phyloP scores from a whole-genome alignment of 2,329 filamentous ascomycete species.

The Tolypocladium endophyticum region DNA sequence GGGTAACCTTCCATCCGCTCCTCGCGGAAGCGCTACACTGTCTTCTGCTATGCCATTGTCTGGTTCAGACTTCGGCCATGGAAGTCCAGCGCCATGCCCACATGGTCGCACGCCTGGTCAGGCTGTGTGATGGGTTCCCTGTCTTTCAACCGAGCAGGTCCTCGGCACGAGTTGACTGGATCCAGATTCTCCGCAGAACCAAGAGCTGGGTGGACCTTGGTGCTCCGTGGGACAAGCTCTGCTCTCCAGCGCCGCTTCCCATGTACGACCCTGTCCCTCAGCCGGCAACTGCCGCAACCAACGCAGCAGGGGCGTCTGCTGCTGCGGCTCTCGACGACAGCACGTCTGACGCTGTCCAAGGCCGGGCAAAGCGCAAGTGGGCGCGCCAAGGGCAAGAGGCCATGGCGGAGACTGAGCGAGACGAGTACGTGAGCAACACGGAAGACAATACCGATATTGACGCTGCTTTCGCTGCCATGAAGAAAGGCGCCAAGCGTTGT shows the following conservation, averaged over 20 bases:
- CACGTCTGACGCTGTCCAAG: background rate
- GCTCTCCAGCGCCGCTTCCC: constrained; percentile 47
- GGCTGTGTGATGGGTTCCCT: constrained; percentile 69
- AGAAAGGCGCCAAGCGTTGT: background rate
- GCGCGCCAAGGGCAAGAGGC: background rate
- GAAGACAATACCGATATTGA: background rate
- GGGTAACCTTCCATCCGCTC: constrained; percentile 64
- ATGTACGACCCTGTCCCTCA: constrained; percentile 7
- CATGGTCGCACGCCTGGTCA: constrained; percentile 66
- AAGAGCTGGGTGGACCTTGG: constrained; percentile 60
- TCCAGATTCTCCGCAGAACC: constrained; percentile 57
- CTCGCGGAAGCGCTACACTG: constrained; percentile 70
- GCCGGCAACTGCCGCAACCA: constrained; percentile 7
- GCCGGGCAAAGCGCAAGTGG: background rate
- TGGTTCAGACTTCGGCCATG: constrained; percentile 67
- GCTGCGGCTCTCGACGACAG: constrained; percentile 12
- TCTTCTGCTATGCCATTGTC: constrained; percentile 66
- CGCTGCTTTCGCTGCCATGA: background rate
- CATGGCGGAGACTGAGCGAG: background rate
- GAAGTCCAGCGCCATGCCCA: constrained; percentile 71
- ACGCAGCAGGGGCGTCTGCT: constrained; percentile 3
- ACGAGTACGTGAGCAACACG: background rate
- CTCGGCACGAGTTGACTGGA: constrained; percentile 69
- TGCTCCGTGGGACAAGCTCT: constrained; percentile 61
- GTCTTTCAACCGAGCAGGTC: constrained; percentile 65